Percentiles rank a stretch among this genome's conserved stretches.
phyloP scores from a whole-genome alignment of 192 early-diverging fungal genomes.

The Coemansia sp. region DNA sequence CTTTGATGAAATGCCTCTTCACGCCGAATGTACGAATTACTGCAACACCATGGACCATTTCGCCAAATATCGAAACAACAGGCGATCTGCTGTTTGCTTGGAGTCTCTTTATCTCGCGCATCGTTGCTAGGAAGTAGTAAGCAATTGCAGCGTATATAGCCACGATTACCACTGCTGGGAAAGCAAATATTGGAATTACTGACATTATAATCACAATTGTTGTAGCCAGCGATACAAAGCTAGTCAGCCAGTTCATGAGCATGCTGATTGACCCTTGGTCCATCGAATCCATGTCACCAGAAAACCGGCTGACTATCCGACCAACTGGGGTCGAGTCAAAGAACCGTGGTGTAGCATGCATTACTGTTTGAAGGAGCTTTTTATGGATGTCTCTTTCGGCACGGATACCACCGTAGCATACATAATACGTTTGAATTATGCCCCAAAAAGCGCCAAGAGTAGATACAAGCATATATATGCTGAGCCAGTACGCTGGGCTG shows the following conservation, averaged over 20 bases:
- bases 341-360: constrained; percentile 75
- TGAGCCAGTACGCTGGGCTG: constrained; percentile 60
- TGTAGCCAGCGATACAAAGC: constrained; percentile 56
- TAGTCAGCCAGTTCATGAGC: constrained; percentile 54
- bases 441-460: constrained; percentile 35
- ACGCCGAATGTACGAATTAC: background rate
- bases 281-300: constrained; percentile 76
- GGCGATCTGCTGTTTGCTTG: constrained; percentile 70
- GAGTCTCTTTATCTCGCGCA: constrained; percentile 81
- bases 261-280: constrained; percentile 63
- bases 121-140: constrained; percentile 64
- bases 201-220: constrained; percentile 58
- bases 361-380: constrained; percentile 57
- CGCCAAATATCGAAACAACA: constrained; percentile 72
- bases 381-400: constrained; percentile 62
- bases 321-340: too few species aligned
- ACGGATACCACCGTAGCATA: constrained; percentile 53
- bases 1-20: background rate
- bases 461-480: constrained; percentile 65
- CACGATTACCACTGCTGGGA: constrained; percentile 60
- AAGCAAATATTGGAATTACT: constrained; percentile 70
- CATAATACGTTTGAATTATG: constrained; percentile 44
- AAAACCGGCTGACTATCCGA: constrained; percentile 82
- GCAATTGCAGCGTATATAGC: constrained; percentile 62
- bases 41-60: constrained; percentile 65